These are phyloP conservation scores for Candida alai DNA, from an alignment of 805 yeast species.

Conservation along the genomic window DNA sequence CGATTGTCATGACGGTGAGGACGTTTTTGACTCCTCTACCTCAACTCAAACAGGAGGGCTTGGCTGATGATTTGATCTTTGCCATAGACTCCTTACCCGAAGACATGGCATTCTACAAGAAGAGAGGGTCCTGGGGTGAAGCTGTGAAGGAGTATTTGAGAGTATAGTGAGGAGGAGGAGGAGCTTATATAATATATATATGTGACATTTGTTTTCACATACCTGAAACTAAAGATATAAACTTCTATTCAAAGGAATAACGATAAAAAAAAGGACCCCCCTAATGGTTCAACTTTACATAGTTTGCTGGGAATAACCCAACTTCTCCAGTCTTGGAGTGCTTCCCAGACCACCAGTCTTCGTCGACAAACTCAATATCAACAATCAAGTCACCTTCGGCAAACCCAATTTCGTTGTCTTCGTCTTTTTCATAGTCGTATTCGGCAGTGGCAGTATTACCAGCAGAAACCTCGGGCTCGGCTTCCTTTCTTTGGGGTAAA, in stretches of 20 bases:
- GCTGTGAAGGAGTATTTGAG: slow-evolving; percentile 31
- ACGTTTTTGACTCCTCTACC: slow-evolving; percentile 33
- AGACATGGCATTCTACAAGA: slow-evolving; percentile 36
- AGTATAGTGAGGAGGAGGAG: slow-evolving; percentile 2
- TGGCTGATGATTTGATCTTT: slow-evolving; percentile 23
- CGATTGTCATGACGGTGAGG: slow-evolving; percentile 34
- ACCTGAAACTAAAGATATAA: no score
- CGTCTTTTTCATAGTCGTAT: slow-evolving; percentile 83
- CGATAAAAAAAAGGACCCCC: no score
- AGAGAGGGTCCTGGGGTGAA: slow-evolving; percentile 35
- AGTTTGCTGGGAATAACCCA: slow-evolving; percentile 90
- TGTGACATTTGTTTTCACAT: no score
- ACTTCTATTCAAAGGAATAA: no score
- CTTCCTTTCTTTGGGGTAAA: slow-evolving; percentile 8
- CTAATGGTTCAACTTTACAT: slow-evolving; percentile 45
- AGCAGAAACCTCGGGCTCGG: slow-evolving; percentile 15
- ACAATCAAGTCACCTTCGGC: slow-evolving; percentile 77
- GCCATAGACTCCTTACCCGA: slow-evolving; percentile 38
- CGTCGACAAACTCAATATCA: slow-evolving; percentile 85
- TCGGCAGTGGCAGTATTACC: slow-evolving; percentile 55
- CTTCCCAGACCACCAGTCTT: slow-evolving; percentile 96
- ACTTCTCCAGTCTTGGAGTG: slow-evolving; percentile 60
- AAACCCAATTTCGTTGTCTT: slow-evolving; percentile 86
- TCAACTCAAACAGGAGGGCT: slow-evolving; percentile 29
- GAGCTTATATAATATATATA: not conserved